Conservation (phyloP, 1,284 basidiomycete species). For the Marasmius fiardii region DNA sequence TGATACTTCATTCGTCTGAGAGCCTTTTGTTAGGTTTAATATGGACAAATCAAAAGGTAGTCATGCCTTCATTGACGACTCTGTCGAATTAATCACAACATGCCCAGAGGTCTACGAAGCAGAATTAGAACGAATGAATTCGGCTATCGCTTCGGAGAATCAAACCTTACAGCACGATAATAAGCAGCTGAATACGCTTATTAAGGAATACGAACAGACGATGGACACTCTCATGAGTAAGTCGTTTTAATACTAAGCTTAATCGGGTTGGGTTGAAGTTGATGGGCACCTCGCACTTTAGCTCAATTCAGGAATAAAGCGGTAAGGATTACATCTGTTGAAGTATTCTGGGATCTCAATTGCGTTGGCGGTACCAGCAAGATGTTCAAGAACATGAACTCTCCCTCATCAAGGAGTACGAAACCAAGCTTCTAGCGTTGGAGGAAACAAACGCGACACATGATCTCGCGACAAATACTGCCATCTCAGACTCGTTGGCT, state of each 20-base stretch:
- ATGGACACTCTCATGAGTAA: slow-evolving; percentile 91
- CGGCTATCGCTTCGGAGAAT: slow-evolving; percentile 82
- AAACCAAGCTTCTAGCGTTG: slow-evolving; percentile 73
- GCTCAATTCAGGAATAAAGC: slow-evolving; percentile 83
- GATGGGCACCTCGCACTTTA: slow-evolving; percentile 15
- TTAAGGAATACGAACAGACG: slow-evolving; percentile 97
- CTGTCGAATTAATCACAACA: slow-evolving; percentile 1
- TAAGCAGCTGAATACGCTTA: slow-evolving; percentile 85
- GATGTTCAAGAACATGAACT: slow-evolving; percentile 94
- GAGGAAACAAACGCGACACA: slow-evolving; percentile 71
- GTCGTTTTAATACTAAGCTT: slow-evolving; percentile 12
- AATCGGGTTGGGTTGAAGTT: background rate
- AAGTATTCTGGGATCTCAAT: background rate
- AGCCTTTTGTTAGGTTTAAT: slow-evolving; percentile 65
- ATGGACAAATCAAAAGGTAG: slow-evolving; percentile 86
- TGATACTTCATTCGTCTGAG: background rate
- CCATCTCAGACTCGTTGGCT: slow-evolving; percentile 66
- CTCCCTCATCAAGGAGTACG: slow-evolving; percentile 88
- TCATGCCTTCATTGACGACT: background rate
- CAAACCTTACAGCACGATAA: slow-evolving; percentile 89
- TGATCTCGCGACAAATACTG: slow-evolving; percentile 60
- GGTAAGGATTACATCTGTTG: slow-evolving; percentile 47
- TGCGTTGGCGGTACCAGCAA: slow-evolving; percentile 50
- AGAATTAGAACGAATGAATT: slow-evolving; percentile 92
- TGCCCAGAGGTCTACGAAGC: slow-evolving; percentile 84